Evolutionary conservation across 495 filamentous ascomycete species (phyloP), one percentile per base, ranked within the genome.

Genomic region (Parathielavia appendiculata): DNA sequence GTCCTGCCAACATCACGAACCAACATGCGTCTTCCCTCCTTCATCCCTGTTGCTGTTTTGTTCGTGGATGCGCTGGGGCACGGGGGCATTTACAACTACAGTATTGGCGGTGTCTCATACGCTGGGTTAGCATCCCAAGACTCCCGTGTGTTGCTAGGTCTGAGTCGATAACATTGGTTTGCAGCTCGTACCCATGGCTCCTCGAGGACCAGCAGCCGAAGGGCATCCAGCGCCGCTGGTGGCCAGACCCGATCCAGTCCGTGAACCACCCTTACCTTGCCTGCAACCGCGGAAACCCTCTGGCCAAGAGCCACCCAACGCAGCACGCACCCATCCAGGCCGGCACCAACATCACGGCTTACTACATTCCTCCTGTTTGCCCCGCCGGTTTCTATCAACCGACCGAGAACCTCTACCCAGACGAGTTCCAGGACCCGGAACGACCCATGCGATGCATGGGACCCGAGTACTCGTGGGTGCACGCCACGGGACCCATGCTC

Each of bases 331-430:
- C 69, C 51, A 69, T 78, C 51, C 56, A 66, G 20, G 76, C 76
- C 38, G 78, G 79, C 54, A 34, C 54, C 3, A 76, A 69, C 61
- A 68, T 82, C 45, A 76, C 74, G 10, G 78, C 76, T 3, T 58
- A 75, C 17, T 81, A 75, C 75, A 52, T 63, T 36, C 75, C 77
- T 51, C 52, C 52, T 0, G 14, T 14, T 4, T 55, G 52, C 26
- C 52, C 52, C 12, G 22, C 30, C 23, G 26, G 16, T 20, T 32
- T 46, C 39, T 22, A 30, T 17, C 41, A 55, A 14, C 39, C 52
- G 11, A 55, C 40, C 23, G 9, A 36, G 41, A 17, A n/a, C 23
- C 45, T 32, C 20, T 5, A 16, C 8, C 45, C 45, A 11, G 34
- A 35, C 23, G 45, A 48, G 12, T 48, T 48, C 23, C 23, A 30